Percentiles rank a stretch among this genome's conserved stretches.
phyloP scores from a whole-genome alignment of 2,329 filamentous ascomycete genomes.

The Chaetomium sp. region DNA sequence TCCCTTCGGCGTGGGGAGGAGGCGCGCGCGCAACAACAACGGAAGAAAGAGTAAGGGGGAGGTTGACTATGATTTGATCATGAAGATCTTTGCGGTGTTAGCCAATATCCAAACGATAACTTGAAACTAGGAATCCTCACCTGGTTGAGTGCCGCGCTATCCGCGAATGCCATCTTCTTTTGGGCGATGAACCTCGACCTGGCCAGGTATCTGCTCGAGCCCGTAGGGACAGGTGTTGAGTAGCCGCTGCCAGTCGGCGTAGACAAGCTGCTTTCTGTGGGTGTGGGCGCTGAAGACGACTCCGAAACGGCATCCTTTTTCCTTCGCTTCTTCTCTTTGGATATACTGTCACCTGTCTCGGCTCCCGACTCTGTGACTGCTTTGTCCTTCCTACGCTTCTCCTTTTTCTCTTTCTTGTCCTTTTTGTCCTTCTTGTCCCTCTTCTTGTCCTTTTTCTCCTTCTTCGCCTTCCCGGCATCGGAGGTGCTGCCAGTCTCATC shows the following conservation, averaged over 20 bases:
- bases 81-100: constrained; percentile 60
- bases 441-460: constrained; percentile 31
- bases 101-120: constrained; percentile 17
- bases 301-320: constrained; percentile 41
- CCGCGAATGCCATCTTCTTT: constrained; percentile 80
- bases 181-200: constrained; percentile 83
- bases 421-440: constrained; percentile 43
- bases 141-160: constrained; percentile 83
- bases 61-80: constrained; percentile 56
- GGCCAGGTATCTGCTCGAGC: constrained; percentile 68
- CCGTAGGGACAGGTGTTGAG: constrained; percentile 35
- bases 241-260: constrained; percentile 48
- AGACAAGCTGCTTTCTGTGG: constrained; percentile 48
- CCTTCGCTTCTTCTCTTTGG: constrained; percentile 43
- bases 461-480: constrained; percentile 29
- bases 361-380: constrained; percentile 31
- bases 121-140: constrained; percentile 48
- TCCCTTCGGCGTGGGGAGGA: not conserved
- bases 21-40: not conserved
- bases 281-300: constrained; percentile 25
- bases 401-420: constrained; percentile 38
- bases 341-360: not conserved
- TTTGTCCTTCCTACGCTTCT: constrained; percentile 51
- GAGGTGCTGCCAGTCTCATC: constrained; percentile 13
- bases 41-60: not conserved